Base-by-base conservation (phyloP, 495 filamentous ascomycete genomes). In the Aspergillus haitiensis region DNA sequence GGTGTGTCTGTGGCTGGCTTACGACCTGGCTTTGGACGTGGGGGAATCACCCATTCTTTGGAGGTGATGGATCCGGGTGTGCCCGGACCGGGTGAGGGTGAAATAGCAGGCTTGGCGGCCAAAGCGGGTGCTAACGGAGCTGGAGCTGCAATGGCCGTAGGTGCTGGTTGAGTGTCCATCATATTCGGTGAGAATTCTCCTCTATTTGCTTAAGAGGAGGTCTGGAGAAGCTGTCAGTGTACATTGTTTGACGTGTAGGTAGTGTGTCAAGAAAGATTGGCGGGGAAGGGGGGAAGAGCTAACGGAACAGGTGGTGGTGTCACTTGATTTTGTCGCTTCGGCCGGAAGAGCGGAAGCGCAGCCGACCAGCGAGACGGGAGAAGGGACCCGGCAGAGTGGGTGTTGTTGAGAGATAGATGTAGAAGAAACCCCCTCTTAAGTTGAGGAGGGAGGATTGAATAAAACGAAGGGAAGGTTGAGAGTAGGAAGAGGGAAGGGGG, bases 1-100 rank as follows among this genome's bases (percentile, higher is more conserved):
- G 92, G 92, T 5, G 90, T 92, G 67, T 97, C 92, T 12, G 88
- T 93, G 18, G 92, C 91, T 9, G 93, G 93, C 72, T 96, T 96
- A 52, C 93, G 84, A 37, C 92, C 93, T n/a, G 93, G 93, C 79
- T 94, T 94, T 31, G 91, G 91, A 49, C 90, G 84, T 52, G 91
- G 91, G 33, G 91, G 91, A 50, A 96, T 84, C 8, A 93, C 82
- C 91, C 91, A 96, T 85, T 93, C 88, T 72, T 85, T 92, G 60
- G 81, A 88, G 40, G 89, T 94, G 60, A 80, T 61, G 18, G 75
- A 77, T 61, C 77, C 75, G 60, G 75, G 72, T 3, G 76, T 78
- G 50, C 69, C 71, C 51, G 74, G 75, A 21, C 72, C 75, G 16
- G 77, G 77, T 7, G 75, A 78, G 27, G 75, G 70, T 47, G 76